Evolutionary conservation across 129 eudicot genomes (phyloP).

Genomic region (Lactuca saligna): DNA sequence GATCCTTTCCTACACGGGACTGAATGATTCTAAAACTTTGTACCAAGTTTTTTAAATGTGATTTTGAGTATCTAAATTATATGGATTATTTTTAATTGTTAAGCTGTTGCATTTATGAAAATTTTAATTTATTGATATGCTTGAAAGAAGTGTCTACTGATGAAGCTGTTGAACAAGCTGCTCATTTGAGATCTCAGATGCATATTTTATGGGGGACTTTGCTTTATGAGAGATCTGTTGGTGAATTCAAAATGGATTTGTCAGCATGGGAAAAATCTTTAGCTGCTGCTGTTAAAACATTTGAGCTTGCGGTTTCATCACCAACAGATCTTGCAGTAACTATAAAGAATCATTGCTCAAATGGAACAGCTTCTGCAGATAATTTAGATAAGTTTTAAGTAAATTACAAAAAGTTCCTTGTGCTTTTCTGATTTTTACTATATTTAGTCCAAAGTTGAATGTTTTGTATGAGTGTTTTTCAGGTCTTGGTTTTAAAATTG

Average conservation of each 20-base stretch:
- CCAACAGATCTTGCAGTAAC: slow-evolving; percentile 75
- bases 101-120: too few relatives aligned
- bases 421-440: too few relatives aligned
- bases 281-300: slow-evolving; percentile 89
- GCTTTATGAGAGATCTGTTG: slow-evolving; percentile 95
- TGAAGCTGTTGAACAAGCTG: slow-evolving; percentile 66
- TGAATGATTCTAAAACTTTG: too few relatives aligned
- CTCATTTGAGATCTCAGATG: slow-evolving; percentile 71
- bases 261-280: slow-evolving; percentile 93
- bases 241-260: slow-evolving; percentile 73
- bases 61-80: too few relatives aligned
- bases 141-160: slow-evolving; percentile 60
- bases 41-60: too few relatives aligned
- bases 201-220: slow-evolving; percentile 86
- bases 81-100: too few relatives aligned
- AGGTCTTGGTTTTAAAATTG: slow-evolving; percentile 73
- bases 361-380: slow-evolving; percentile 77
- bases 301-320: slow-evolving; percentile 86
- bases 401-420: neutral
- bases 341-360: slow-evolving; percentile 27
- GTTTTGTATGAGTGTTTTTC: slow-evolving; percentile 2
- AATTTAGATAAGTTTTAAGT: neutral
- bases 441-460: too few relatives aligned
- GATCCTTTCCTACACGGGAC: too few relatives aligned
- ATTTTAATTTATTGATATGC: too few relatives aligned